Base-by-base conservation (phyloP, 164 flowering plant species). In the Vitis riparia region DNA sequence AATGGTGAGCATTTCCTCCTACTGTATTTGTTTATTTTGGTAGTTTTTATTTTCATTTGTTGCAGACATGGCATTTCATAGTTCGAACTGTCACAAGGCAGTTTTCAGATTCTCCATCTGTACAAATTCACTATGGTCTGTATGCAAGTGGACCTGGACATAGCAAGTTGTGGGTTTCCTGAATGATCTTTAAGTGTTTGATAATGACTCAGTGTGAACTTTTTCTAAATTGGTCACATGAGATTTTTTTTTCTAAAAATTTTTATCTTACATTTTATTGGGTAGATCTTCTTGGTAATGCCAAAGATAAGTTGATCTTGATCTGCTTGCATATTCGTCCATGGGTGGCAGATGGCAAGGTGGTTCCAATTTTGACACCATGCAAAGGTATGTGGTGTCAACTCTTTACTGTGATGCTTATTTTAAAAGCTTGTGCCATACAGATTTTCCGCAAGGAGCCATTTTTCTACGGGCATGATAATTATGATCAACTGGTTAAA, bases 391-490 rank as follows among this genome's bases (percentile, higher is more conserved):
- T 66, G 32, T 61, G 59, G 56, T 67, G 19, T 55, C 63, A 17
- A 29, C 32, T 65, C 52, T 50, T 47, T 66, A 23, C 44, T 66
- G 51, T 51, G 67, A 67, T 72, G 74, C 73, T 84, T 65, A 58
- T 17, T 49, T 19, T 66, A 51, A 29, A 44, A 53, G 52, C 19
- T 52, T 77, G 49, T 76, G 61, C 47, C 72, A 10, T 76, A 67
- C 92, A 96, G 99, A 95, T 95, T 82, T 90, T 86, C 68, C 88
- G 94, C 49, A 90, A 90, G 83, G 92, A 94, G 74, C 97, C 95
- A 53, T 92, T 94, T 75, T 94, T 94, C 80, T 94, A 92, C 78
- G 98, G 98, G 56, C 97, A 90, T 77, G 98, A 94, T 77, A 95
- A 95, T 77, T 80, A 93, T 84, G 99, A 95, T 82, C 99, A 95